Percentiles rank a stretch among this genome's conserved stretches.
These are phyloP conservation scores for Zoysia japonica DNA, from an alignment of 176 grass and related monocot genomes.

Conservation along the genomic window DNA sequence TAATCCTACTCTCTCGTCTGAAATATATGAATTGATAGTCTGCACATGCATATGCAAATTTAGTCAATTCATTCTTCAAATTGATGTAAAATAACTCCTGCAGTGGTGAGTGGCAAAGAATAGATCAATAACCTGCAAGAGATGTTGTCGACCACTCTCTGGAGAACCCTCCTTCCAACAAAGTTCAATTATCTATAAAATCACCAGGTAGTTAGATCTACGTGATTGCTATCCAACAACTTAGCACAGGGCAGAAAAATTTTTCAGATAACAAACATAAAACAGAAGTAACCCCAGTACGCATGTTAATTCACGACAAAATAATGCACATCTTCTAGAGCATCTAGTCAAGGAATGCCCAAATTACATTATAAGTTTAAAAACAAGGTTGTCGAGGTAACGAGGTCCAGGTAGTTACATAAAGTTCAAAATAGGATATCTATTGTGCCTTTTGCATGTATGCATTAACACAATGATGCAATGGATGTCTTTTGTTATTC, in stretches of 20 bases:
- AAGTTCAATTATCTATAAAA: conserved; percentile 62
- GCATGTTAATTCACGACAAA: not conserved
- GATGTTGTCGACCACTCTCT: conserved; percentile 66
- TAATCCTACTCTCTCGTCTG: conserved; percentile 89
- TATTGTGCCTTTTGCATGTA: not conserved
- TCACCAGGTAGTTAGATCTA: not conserved
- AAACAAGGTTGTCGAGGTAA: not conserved
- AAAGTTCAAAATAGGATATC: conserved; percentile 7
- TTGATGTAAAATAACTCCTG: conserved; percentile 1
- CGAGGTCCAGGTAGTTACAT: not conserved
- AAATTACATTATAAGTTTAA: conserved; percentile 18
- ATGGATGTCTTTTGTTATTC: not conserved
- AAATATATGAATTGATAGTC: conserved; percentile 80
- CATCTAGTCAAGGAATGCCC: not conserved
- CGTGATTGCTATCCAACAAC: not conserved
- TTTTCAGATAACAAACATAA: conserved; percentile 4
- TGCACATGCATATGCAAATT: conserved; percentile 40
- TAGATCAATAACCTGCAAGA: conserved; percentile 64
- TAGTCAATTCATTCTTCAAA: not conserved
- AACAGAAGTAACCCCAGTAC: not conserved
- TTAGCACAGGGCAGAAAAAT: not conserved
- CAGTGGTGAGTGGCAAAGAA: conserved; percentile 8
- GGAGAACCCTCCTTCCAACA: conserved; percentile 83
- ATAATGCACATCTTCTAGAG: not conserved
- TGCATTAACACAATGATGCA: not conserved